Conservation (phyloP, 306 rosid genomes). For the Castanopsis chinensis region DNA sequence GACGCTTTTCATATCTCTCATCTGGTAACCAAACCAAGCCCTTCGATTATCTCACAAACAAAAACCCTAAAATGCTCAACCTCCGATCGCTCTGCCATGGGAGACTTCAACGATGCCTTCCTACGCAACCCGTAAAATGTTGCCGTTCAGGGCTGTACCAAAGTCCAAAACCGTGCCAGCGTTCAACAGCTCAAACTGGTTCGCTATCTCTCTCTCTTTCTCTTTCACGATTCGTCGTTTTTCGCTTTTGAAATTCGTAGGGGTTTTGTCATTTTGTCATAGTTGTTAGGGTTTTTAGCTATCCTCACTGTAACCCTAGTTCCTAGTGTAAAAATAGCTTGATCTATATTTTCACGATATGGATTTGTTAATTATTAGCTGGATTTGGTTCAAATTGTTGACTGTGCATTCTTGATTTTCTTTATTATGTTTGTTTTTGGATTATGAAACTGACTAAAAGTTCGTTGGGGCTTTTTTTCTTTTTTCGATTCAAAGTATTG, state of each 20-base stretch:
- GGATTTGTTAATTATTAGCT: background rate
- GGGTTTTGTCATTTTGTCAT: background rate
- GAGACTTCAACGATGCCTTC: conserved; percentile 76
- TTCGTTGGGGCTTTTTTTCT: background rate
- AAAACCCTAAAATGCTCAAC: background rate
- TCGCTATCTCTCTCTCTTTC: background rate
- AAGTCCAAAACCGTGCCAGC: conserved; percentile 94
- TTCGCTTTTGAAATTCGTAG: background rate
- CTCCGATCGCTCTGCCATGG: conserved; percentile 56
- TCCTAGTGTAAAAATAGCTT: background rate
- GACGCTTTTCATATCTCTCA: conserved; percentile 6
- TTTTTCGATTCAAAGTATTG: background rate
- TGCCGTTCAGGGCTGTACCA: conserved; percentile 98
- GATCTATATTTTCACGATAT: background rate
- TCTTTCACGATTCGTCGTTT: background rate
- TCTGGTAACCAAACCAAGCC: background rate
- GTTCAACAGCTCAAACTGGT: conserved; percentile 99
- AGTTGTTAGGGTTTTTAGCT: conserved; percentile 29
- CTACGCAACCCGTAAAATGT: conserved; percentile 92
- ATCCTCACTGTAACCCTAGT: background rate
- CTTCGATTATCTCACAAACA: background rate
- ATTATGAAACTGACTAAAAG: background rate
- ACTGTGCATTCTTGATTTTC: background rate
- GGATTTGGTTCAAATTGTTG: background rate
- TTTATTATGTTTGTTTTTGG: background rate